Conservation (phyloP, 345 rosid species). For the Theobroma cacao region DNA sequence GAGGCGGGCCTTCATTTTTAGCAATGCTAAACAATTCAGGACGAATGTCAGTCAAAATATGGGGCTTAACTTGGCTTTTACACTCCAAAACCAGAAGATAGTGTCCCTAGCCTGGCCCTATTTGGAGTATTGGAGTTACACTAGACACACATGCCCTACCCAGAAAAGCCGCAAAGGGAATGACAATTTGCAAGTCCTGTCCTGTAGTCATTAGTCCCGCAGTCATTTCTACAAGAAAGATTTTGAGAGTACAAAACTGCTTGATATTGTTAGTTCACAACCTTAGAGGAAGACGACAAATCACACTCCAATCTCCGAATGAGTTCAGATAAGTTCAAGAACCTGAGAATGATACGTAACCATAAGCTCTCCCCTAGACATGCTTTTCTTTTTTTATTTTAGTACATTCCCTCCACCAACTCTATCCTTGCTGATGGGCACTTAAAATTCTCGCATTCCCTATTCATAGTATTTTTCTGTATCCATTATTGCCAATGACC, state of each 20-base stretch:
- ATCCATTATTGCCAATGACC: background rate
- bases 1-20: background rate
- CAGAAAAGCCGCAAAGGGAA: background rate
- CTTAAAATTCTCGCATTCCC: background rate
- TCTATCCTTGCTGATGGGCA: background rate
- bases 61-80: background rate
- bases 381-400: background rate
- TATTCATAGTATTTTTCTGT: background rate
- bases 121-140: background rate
- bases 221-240: background rate
- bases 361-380: background rate
- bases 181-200: background rate
- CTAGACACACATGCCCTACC: too few species aligned
- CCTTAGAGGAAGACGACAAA: background rate
- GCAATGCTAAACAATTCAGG: background rate
- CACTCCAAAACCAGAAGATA: background rate
- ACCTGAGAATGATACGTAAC: background rate
- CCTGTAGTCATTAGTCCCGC: background rate
- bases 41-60: background rate
- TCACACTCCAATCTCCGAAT: background rate
- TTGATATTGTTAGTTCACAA: background rate
- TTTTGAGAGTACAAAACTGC: background rate
- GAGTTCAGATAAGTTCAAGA: background rate
- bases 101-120: background rate
- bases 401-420: background rate